A percentile compares a stretch with the other conserved stretches of the same genome.
Conservation (phyloP, 345 rosid genomes). For the Eucalyptus pauciflora region DNA sequence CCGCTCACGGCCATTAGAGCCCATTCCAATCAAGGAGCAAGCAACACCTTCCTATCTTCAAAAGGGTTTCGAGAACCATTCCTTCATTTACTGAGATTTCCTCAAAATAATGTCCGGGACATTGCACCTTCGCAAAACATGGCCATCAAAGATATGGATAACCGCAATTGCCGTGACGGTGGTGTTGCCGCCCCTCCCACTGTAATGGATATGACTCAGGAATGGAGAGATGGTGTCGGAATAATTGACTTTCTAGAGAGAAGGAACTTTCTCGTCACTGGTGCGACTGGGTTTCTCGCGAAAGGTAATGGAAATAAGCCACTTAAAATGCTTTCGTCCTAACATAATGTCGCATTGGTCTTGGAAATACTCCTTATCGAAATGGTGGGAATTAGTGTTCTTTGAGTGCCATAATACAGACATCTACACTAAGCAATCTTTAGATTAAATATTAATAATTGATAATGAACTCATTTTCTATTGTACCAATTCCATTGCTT, state of each 20-base stretch:
- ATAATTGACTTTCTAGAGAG: neutral
- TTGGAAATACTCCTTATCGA: neutral
- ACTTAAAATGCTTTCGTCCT: neutral
- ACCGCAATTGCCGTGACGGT: neutral
- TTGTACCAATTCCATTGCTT: neutral
- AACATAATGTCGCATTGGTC: neutral
- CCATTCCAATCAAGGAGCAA: too few relatives aligned
- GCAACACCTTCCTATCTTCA: neutral
- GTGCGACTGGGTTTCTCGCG: neutral
- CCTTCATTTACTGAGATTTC: neutral
- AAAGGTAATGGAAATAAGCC: neutral
- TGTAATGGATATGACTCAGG: neutral
- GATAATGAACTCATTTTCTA: neutral
- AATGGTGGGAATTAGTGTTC: neutral
- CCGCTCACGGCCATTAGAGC: too few relatives aligned
- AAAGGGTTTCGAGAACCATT: neutral
- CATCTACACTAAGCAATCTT: neutral
- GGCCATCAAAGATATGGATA: neutral
- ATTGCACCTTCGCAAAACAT: neutral
- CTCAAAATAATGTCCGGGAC: neutral
- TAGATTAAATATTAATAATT: neutral
- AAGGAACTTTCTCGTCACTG: neutral
- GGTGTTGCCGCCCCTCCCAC: neutral
- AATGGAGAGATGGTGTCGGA: neutral
- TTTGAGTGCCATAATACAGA: too few relatives aligned